Conservation (phyloP, 208 protist species). For the Acanthamoeba healyi region DNA sequence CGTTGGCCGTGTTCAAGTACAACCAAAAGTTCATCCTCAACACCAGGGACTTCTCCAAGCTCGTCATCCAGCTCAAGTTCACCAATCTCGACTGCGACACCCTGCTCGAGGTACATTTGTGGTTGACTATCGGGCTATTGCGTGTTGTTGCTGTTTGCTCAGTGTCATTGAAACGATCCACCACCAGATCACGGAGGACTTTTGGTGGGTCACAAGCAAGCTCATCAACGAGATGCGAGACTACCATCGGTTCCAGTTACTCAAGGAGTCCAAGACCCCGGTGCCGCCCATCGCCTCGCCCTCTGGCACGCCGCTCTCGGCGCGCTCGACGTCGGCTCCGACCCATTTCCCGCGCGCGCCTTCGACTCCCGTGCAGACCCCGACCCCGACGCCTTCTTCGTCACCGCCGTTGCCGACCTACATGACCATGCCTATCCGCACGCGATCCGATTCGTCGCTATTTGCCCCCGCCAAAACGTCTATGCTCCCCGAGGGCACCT, state of each 20-base stretch:
- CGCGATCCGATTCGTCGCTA: constrained; percentile 31
- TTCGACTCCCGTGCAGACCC: constrained; percentile 42
- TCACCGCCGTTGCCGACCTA: constrained; percentile 28
- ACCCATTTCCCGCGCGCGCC: constrained; percentile 64
- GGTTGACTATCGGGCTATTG: not conserved
- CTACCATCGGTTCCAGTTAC: constrained; percentile 64
- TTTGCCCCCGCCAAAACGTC: not conserved
- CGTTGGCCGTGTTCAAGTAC: constrained; percentile 56
- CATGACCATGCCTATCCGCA: constrained; percentile 32
- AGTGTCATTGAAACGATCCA: not conserved
- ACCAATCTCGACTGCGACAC: constrained; percentile 70
- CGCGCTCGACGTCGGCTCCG: constrained; percentile 34
- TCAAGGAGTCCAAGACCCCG: constrained; percentile 7
- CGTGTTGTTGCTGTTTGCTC: no score
- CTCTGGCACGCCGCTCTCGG: not conserved
- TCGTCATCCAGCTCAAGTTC: constrained; percentile 61
- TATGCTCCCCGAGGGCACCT: not conserved
- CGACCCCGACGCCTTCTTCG: constrained; percentile 62
- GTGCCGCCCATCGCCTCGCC: constrained; percentile 18
- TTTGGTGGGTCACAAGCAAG: constrained; percentile 63
- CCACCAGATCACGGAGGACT: constrained; percentile 51
- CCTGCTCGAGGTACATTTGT: constrained; percentile 30
- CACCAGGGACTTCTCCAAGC: constrained; percentile 62
- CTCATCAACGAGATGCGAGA: constrained; percentile 67
- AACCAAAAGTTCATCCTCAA: constrained; percentile 66